Base-by-base conservation (phyloP, 2,329 filamentous ascomycete genomes). In the Xylaria sp. region DNA sequence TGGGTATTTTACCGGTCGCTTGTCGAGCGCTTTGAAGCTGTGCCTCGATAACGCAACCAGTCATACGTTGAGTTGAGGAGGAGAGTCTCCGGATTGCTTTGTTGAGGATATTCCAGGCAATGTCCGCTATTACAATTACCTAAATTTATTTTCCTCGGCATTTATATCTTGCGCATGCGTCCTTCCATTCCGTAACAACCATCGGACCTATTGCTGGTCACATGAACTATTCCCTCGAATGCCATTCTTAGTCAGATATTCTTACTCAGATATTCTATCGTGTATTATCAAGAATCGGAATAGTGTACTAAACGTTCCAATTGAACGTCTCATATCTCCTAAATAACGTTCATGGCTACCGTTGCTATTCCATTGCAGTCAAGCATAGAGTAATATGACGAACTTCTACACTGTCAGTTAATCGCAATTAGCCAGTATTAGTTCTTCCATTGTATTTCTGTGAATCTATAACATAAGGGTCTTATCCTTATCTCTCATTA, bases 1-100 rank as follows among this genome's bases (percentile, higher is more conserved):
- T 20, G 25, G 28, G 39, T 3, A 7, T 15, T 50, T 48, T 56
- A 4, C 28, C 50, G 18, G 20, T 15, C 61, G 20, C 56, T 50
- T 9, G 18, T 50, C 34, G 18, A n/a, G 18, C 3, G 12, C 9
- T 34, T 23, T 15, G 15, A 44, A 25, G 52, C 31, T 10, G n/a
- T 48, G 31, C 31, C 23, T 28, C 18, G 41, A 23, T 28, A n/a
- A 31, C 44, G 23, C 23, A 20, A 52, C 50, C 6, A 37, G 15
- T 28, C 15, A 23, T 12, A 37, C 34, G 44, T n/a, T 9, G 4
- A 28, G 23, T 15, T 8, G 51, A 55, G 31, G 46, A 66, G 28
- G 4, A 52, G 8, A 3, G 25, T 25, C 54, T 48, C 54, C 65
- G 46, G 20, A 37, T 59, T 61, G 12, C 34, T 58, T 63, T 52